Conservation (phyloP, 2,329 filamentous ascomycete species). For the Calonectria crousiana region DNA sequence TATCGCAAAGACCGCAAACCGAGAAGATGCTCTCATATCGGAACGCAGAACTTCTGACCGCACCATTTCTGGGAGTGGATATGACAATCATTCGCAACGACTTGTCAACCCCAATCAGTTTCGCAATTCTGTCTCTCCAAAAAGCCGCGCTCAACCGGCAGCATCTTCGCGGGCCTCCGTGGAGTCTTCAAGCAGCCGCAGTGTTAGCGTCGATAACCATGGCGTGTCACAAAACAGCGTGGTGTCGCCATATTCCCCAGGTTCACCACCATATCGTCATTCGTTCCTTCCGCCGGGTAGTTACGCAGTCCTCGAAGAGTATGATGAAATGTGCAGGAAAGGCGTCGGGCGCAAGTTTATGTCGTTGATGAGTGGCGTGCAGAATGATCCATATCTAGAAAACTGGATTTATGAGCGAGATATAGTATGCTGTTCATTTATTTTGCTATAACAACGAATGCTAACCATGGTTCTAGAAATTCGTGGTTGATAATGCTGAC, state of each 20-base stretch:
- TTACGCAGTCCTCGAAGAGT: background rate
- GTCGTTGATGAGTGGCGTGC: background rate
- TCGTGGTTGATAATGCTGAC: slow-evolving; percentile 3
- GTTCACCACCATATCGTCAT: too few species aligned
- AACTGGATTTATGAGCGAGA: background rate
- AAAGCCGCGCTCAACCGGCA: too few species aligned
- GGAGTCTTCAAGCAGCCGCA: too few species aligned
- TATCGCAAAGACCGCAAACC: slow-evolving; percentile 5
- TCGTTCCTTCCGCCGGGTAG: background rate
- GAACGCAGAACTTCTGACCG: background rate
- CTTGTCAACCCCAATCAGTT: background rate
- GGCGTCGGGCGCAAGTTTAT: too few species aligned
- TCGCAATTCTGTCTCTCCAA: background rate
- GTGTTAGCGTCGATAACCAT: too few species aligned
- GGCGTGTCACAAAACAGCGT: too few species aligned
- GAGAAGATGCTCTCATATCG: background rate
- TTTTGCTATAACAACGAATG: background rate
- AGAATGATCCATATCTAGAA: background rate
- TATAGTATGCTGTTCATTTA: background rate
- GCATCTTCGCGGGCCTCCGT: too few species aligned
- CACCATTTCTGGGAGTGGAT: too few species aligned
- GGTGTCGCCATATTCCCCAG: too few species aligned
- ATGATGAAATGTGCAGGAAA: too few species aligned
- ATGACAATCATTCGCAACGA: background rate
- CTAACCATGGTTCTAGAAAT: background rate